phyloP scores from a whole-genome alignment of 768 basidiomycete genomes.

The Phlebiopsis gigantea region DNA sequence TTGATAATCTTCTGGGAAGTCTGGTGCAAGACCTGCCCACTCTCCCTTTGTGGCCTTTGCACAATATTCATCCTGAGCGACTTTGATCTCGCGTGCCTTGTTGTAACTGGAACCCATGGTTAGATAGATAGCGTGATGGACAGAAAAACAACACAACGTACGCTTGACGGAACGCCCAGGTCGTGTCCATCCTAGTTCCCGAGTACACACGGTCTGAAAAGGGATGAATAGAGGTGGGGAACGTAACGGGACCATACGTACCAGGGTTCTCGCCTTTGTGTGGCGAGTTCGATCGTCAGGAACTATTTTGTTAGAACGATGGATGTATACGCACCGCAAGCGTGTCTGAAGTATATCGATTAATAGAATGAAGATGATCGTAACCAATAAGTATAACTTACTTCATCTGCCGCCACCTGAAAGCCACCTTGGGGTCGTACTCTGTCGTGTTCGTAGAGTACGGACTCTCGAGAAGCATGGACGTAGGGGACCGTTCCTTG shows the following conservation, averaged over 20 bases:
- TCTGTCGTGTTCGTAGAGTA: slow-evolving; percentile 51
- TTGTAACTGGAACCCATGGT: slow-evolving; percentile 51
- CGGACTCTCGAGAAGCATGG: slow-evolving; percentile 75
- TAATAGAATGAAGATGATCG: background rate
- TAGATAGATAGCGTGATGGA: too few species aligned
- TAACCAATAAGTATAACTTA: too few species aligned
- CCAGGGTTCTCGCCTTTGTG: slow-evolving; percentile 50
- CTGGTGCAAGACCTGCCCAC: slow-evolving; percentile 42
- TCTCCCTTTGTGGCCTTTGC: slow-evolving; percentile 38
- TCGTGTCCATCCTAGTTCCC: slow-evolving; percentile 55
- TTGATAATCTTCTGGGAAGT: slow-evolving; percentile 66
- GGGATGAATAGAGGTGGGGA: background rate
- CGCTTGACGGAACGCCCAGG: slow-evolving; percentile 65
- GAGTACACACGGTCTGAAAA: slow-evolving; percentile 27
- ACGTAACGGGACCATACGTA: slow-evolving; percentile 16
- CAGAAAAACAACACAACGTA: slow-evolving; percentile 30
- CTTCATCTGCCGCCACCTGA: slow-evolving; percentile 79
- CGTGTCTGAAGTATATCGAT: slow-evolving; percentile 36
- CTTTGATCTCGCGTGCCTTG: slow-evolving; percentile 60
- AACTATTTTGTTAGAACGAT: background rate
- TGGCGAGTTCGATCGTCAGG: background rate
- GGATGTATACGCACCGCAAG: slow-evolving; percentile 41
- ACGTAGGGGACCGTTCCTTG: slow-evolving; percentile 59
- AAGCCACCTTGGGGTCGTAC: slow-evolving; percentile 38
- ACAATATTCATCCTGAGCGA: slow-evolving; percentile 67